phyloP scores from a whole-genome alignment of 2,329 filamentous ascomycete genomes.

The Pestalotiopsis sp. region DNA sequence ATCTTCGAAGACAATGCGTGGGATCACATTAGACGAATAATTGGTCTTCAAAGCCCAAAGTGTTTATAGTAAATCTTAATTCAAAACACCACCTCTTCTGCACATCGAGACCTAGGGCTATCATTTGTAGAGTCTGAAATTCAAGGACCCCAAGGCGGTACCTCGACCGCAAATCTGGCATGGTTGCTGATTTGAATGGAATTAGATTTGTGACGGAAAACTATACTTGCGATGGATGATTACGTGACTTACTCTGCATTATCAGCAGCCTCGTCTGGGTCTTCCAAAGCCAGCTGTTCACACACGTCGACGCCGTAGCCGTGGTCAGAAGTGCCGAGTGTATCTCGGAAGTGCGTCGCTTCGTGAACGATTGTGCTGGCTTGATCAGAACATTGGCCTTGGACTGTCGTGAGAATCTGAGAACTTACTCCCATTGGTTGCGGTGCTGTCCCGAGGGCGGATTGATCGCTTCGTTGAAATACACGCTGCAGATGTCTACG shows the following conservation, averaged over 20 bases:
- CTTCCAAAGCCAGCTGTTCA: neutral
- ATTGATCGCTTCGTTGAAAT: conserved; percentile 1
- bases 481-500: conserved; percentile 5
- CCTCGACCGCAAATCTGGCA: neutral
- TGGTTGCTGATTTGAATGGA: neutral
- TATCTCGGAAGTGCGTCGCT: neutral
- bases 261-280: neutral
- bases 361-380: neutral
- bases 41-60: too few relatives aligned
- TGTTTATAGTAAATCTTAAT: too few relatives aligned
- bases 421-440: conserved; percentile 7
- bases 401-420: neutral
- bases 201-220: too few relatives aligned
- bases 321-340: neutral
- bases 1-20: too few relatives aligned
- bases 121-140: too few relatives aligned
- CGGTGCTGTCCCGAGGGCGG: conserved; percentile 1
- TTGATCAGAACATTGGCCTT: neutral
- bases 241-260: neutral
- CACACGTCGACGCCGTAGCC: neutral
- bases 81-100: too few relatives aligned
- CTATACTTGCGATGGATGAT: too few relatives aligned
- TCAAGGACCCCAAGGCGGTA: neutral
- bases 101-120: too few relatives aligned
- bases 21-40: too few relatives aligned